Percentiles rank a stretch among this genome's conserved stretches.
Conservation (phyloP, 257 asterid genomes). For the Scutellaria baicalensis region DNA sequence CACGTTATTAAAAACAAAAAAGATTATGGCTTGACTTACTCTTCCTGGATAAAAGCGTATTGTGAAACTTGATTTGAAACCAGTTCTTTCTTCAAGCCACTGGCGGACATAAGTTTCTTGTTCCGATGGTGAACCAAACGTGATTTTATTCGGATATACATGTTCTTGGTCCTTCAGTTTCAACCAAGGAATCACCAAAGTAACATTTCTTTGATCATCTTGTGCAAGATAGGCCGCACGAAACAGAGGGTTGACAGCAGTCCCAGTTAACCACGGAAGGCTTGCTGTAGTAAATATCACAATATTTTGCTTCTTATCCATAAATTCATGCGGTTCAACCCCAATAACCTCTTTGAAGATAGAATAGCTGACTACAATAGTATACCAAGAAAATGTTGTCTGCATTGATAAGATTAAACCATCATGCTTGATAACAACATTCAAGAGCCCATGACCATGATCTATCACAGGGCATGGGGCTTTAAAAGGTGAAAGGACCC, state of each 20-base stretch:
- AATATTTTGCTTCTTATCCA: constrained; percentile 54
- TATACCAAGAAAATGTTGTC: constrained; percentile 1
- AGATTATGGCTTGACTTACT: constrained; percentile 38
- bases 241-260: constrained; percentile 90
- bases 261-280: constrained; percentile 98
- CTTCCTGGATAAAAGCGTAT: constrained; percentile 87
- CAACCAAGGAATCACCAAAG: constrained; percentile 95
- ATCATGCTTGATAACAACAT: constrained; percentile 6
- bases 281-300: constrained; percentile 97
- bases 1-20: not conserved
- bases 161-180: constrained; percentile 67
- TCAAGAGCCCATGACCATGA: constrained; percentile 3
- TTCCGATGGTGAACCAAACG: constrained; percentile 58
- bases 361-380: constrained; percentile 8
- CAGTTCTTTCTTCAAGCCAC: constrained; percentile 88
- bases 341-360: constrained; percentile 12
- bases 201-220: constrained; percentile 50
- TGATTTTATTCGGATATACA: constrained; percentile 70
- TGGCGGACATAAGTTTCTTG: constrained; percentile 76
- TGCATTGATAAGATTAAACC: constrained; percentile 16
- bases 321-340: constrained; percentile 21
- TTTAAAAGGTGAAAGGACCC: not conserved
- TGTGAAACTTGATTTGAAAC: constrained; percentile 40
- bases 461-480: not conserved
- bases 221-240: constrained; percentile 95